Base-by-base conservation (phyloP, 768 basidiomycete species). In the Rhodocollybia butyracea region DNA sequence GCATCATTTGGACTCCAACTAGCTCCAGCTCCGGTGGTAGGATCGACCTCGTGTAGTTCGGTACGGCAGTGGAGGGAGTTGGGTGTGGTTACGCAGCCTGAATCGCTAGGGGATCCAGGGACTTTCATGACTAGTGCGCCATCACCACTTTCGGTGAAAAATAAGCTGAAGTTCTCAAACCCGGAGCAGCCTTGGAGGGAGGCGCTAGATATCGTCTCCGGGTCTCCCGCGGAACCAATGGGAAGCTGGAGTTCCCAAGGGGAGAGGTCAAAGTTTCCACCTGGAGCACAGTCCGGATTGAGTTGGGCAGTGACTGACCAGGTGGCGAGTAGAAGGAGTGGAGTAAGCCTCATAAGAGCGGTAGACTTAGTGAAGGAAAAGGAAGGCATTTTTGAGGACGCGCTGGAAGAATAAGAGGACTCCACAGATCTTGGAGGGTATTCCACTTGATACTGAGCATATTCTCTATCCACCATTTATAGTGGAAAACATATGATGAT, bases 51-150 rank as follows among this genome's bases (percentile, higher is more conserved):
- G 5, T 32, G 45, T 12, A 55, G n/a, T 19, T 54, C 53, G 21
- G 53, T 54, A 12, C 53, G 42, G 27, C 53, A 54, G 31, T 54
- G 53, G 6, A 31, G 27, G 2, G 53, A 54, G 19, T 54, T 55
- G 13, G 45, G 26, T 6, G 54, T 46, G 22, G 45, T 46, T 2
- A 55, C 45, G 21, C 45, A 55, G 19, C 54, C 45, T 27, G 54
- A 24, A 29, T 31, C 36, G 19, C 31, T 27, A 13, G 54, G 43
- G 7, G 42, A 55, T 15, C 54, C 54, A 12, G 54, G 54, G 19
- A 45, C 54, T 46, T 55, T 55, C 52, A 54, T 54, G 21, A 54
- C 52, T 1, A 54, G 19, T 2, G 52, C 52, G n/a, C 52, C 52
- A 31, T 54, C 52, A 30, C 17, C 26, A 30, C 40, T 54, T 22